Evolutionary conservation across 768 basidiomycete genomes (phyloP).

Genomic region (Omphalotus guepiniiformis): DNA sequence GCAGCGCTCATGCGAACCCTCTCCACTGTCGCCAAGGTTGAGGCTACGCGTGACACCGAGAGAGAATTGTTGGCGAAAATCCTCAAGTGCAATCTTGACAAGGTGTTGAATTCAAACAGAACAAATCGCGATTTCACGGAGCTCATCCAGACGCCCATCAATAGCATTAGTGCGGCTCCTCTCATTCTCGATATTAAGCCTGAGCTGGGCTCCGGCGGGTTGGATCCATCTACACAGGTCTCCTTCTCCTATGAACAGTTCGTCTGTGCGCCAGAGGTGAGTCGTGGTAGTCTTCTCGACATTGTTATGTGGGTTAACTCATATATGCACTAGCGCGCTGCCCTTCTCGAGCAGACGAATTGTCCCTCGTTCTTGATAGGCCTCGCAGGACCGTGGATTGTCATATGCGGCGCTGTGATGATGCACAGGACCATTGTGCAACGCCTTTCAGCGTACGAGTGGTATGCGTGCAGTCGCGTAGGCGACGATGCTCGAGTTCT

Average conservation of each 20-base stretch:
- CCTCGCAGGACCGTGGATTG: constrained; percentile 27
- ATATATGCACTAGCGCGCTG: constrained; percentile 9
- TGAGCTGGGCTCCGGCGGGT: constrained; percentile 15
- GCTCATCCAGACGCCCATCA: neutral
- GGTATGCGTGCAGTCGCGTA: constrained; percentile 20
- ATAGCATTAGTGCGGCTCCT: neutral
- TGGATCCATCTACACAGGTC: constrained; percentile 20
- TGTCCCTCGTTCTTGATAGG: constrained; percentile 31
- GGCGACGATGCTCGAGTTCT: constrained; percentile 15
- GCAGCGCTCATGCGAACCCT: constrained; percentile 4
- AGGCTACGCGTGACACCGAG: neutral
- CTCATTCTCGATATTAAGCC: constrained; percentile 11
- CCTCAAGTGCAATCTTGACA: neutral
- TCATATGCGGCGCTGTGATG: constrained; percentile 28
- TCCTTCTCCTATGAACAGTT: constrained; percentile 16
- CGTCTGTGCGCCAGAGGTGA: constrained; percentile 6
- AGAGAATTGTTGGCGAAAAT: neutral
- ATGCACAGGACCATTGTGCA: constrained; percentile 24
- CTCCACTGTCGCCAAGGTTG: constrained; percentile 1
- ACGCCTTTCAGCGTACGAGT: constrained; percentile 28
- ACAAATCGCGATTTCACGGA: neutral
- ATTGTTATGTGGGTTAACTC: neutral
- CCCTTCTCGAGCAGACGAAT: constrained; percentile 15
- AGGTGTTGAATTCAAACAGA: neutral
- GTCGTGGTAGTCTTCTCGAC: neutral